Percentiles rank a stretch among this genome's conserved stretches.
Conservation (phyloP, 768 basidiomycete species). For the Suillus tomentosus region DNA sequence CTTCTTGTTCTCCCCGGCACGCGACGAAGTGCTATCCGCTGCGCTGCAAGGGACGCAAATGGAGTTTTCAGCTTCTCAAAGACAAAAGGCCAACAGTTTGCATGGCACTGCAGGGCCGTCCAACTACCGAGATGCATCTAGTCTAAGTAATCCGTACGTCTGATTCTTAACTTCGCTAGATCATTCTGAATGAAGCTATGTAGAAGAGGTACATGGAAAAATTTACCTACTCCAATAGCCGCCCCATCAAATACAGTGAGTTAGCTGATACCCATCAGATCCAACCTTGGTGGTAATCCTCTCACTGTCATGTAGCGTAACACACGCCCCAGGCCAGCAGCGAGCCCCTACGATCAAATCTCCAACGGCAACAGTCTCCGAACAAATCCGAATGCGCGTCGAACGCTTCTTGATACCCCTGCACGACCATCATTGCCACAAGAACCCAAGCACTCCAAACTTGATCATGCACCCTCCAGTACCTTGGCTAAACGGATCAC, state of each 20-base stretch:
- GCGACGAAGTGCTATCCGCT: neutral
- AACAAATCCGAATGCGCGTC: slow-evolving; percentile 24
- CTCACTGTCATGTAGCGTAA: slow-evolving; percentile 1
- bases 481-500: neutral
- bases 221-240: slow-evolving; percentile 25
- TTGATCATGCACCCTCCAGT: slow-evolving; percentile 12
- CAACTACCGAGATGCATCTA: slow-evolving; percentile 35
- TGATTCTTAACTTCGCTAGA: slow-evolving; percentile 4
- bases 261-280: slow-evolving; percentile 19
- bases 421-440: neutral
- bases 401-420: slow-evolving; percentile 24
- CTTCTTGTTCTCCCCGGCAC: slow-evolving; percentile 1
- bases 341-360: slow-evolving; percentile 3
- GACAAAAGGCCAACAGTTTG: slow-evolving; percentile 15
- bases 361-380: neutral
- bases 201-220: slow-evolving; percentile 21
- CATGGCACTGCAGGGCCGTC: slow-evolving; percentile 18
- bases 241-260: slow-evolving; percentile 13
- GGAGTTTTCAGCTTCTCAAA: slow-evolving; percentile 9
- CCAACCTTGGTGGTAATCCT: neutral
- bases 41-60: neutral
- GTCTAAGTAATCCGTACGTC: slow-evolving; percentile 15
- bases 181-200: slow-evolving; percentile 12
- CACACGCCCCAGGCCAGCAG: neutral
- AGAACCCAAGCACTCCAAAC: slow-evolving; percentile 28